Evolutionary conservation across 805 yeast species (phyloP).

Genomic region (Wickerhamomyces queroliae): DNA sequence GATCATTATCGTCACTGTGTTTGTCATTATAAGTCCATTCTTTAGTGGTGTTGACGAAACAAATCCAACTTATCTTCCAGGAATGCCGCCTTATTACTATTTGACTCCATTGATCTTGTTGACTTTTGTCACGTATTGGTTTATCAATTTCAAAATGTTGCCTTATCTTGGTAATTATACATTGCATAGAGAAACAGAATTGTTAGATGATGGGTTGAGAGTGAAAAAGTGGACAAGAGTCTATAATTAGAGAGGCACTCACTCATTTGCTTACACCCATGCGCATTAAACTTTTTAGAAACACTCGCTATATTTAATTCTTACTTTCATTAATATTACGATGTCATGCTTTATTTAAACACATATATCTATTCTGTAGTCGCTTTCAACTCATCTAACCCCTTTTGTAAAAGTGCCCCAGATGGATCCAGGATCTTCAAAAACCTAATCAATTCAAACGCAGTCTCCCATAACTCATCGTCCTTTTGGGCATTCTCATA

Average conservation of each 20-base stretch:
- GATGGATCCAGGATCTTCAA: constrained; percentile 22
- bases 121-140: constrained; percentile 51
- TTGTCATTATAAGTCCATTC: constrained; percentile 45
- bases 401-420: constrained; percentile 14
- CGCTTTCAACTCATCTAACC: constrained; percentile 2
- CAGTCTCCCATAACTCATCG: constrained; percentile 25
- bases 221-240: constrained; percentile 51
- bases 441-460: constrained; percentile 24
- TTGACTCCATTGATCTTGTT: constrained; percentile 36
- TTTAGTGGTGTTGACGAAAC: constrained; percentile 23
- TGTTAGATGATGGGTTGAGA: constrained; percentile 51
- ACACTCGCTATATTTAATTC: too few relatives aligned
- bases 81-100: constrained; percentile 30
- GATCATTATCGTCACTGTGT: constrained; percentile 38
- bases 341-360: too few relatives aligned
- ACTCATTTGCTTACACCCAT: not conserved
- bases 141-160: constrained; percentile 37
- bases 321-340: too few relatives aligned
- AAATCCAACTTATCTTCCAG: constrained; percentile 1
- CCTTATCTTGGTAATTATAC: constrained; percentile 44
- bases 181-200: constrained; percentile 33
- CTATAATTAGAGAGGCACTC: constrained; percentile 1
- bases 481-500: constrained; percentile 21
- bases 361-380: not conserved
- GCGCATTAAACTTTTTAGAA: too few relatives aligned